Evolutionary conservation across 1,284 basidiomycete genomes (phyloP), one percentile per base, ranked within the genome.

Genomic region (Exobasidium rhododendri): DNA sequence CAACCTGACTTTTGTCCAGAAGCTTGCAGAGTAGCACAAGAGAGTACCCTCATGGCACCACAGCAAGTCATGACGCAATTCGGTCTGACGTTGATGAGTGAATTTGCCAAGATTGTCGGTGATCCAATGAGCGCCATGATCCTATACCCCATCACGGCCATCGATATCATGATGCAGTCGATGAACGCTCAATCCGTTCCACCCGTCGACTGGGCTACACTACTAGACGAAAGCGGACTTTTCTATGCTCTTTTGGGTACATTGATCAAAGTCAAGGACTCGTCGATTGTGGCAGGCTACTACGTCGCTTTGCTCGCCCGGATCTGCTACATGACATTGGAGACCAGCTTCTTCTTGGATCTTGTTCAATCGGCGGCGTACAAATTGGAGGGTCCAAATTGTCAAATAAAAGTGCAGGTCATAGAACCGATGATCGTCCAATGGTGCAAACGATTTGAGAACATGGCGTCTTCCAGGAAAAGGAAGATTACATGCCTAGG

Each of bases 1-100:
- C 65, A 73, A 63, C 75, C 76, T 0, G 77, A 79, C 58, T 74
- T 67, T 54, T 65, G 67, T 45, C 63, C 74, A 62, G 72, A 77
- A 29, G 67, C 71, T 49, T 77, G 76, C 50, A 68, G 70, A 7
- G 65, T 75, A 1, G 56, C 74, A 29, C 73, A 74, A 40, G 75
- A 75, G 52, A 64, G 62, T 10, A 67, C 68, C 31, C 66, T 76
- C 58, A 66, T 79, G 28, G 70, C 63, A 31, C 75, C 77, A 31
- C 54, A 63, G 44, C 71, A 74, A 49, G 60, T 69, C 13, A 30
- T 54, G 11, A 20, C 20, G 2, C 63, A 63, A 3, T 66, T 72
- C 50, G 77, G 70, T 1, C 22, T 47, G 14, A 65, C 58, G 1
- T 46, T 79, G 47, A 69, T 76, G n/a, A 52, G 51, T 0, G 68